Conservation (phyloP, 2,329 filamentous ascomycete species). For the Ceratocystis huliohia region DNA sequence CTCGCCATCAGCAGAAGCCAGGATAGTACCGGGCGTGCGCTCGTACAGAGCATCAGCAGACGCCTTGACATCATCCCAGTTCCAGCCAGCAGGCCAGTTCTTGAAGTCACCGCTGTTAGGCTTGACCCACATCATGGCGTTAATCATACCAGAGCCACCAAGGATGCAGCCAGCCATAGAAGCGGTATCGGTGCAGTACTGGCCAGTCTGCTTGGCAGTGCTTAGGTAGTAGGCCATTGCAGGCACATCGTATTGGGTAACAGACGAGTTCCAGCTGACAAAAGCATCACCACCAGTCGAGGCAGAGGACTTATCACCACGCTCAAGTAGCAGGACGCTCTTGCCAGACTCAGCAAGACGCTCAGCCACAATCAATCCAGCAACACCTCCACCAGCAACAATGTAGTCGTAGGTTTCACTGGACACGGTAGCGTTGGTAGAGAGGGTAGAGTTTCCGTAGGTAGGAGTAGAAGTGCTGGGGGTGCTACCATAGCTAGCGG, state of each 20-base stretch:
- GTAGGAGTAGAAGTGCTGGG: conserved; percentile 31
- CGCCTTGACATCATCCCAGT: conserved; percentile 45
- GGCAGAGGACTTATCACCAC: conserved; percentile 48
- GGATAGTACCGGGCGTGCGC: conserved; percentile 56
- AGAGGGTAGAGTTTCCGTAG: conserved; percentile 39
- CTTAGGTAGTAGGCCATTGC: conserved; percentile 57
- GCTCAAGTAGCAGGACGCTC: conserved; percentile 52
- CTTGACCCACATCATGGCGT: conserved; percentile 56
- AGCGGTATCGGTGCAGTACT: conserved; percentile 55
- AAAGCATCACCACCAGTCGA: conserved; percentile 48
- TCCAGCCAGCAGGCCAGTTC: conserved; percentile 62
- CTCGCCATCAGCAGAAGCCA: conserved; percentile 52
- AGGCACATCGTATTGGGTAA: conserved; percentile 60
- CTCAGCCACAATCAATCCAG: conserved; percentile 28
- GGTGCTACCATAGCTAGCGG: conserved; percentile 15
- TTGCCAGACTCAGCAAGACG: conserved; percentile 37
- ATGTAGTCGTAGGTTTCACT: conserved; percentile 31
- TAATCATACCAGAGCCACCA: conserved; percentile 54
- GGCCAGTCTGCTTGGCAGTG: conserved; percentile 48
- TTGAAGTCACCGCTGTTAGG: conserved; percentile 51
- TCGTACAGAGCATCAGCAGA: conserved; percentile 51
- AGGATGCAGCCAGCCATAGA: conserved; percentile 62
- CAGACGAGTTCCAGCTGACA: conserved; percentile 48
- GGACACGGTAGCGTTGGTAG: conserved; percentile 35
- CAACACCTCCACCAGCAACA: conserved; percentile 28